Percentiles rank a stretch among this genome's conserved stretches.
These are phyloP conservation scores for Amanita rimosa DNA, from an alignment of 768 basidiomycete species.

Conservation along the genomic window DNA sequence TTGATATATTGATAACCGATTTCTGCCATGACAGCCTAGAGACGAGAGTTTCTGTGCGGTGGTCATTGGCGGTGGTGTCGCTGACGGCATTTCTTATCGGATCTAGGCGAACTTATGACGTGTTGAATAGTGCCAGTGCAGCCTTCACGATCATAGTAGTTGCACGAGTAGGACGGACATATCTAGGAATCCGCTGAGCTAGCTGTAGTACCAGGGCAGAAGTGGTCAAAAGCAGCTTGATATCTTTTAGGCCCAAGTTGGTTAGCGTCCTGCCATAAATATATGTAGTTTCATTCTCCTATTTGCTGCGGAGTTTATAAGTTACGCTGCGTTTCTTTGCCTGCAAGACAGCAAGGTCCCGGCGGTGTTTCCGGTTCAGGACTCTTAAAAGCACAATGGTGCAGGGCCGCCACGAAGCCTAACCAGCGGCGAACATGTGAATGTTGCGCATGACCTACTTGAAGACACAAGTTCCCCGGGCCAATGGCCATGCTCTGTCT, in stretches of 20 bases:
- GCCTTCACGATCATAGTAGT: slow-evolving; percentile 33
- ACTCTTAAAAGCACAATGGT: not conserved
- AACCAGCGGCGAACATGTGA: not conserved
- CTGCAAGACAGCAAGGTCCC: not conserved
- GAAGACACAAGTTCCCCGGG: too few relatives aligned
- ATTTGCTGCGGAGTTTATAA: not conserved
- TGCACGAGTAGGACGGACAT: slow-evolving; percentile 35
- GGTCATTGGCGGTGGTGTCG: slow-evolving; percentile 41
- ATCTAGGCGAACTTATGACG: slow-evolving; percentile 49
- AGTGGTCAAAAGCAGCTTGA: not conserved
- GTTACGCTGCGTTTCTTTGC: not conserved
- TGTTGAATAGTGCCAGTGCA: slow-evolving; percentile 52
- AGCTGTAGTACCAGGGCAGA: not conserved
- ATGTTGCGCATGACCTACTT: not conserved
- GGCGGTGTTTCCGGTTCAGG: slow-evolving; percentile 2
- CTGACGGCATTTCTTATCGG: slow-evolving; percentile 52
- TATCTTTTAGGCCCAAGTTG: not conserved
- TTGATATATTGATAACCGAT: slow-evolving; percentile 7
- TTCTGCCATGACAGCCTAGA: slow-evolving; percentile 23
- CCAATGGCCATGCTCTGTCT: not conserved
- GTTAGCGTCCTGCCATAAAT: slow-evolving; percentile 1
- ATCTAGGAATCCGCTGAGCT: slow-evolving; percentile 26
- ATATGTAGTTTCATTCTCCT: not conserved
- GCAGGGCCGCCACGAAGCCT: not conserved
- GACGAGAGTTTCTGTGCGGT: slow-evolving; percentile 31